Evolutionary conservation across 2,329 filamentous ascomycete genomes (phyloP), one percentile per base, ranked within the genome.

Genomic region (Fusarium sp.): DNA sequence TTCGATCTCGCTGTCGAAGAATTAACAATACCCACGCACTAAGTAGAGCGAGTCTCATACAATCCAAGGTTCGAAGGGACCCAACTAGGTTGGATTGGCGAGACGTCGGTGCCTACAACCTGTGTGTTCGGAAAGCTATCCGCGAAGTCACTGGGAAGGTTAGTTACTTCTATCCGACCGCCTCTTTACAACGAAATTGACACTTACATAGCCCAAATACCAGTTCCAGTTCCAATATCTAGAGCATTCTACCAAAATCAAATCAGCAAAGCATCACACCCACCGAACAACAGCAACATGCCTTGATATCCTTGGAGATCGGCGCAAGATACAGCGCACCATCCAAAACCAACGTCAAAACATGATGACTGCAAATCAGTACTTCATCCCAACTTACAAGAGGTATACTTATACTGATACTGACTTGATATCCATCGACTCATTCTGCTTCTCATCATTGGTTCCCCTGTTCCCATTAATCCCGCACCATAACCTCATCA

Each of bases 351-450:
- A 69, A 42, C 0, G 67, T 69, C 21, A 70, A 31, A 10, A 65
- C 66, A 23, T 70, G 67, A 6, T 70, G 66, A 3, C 67, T 69
- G 4, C 1, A 11, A 1, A 20, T 69, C 4, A 70, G 62, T 2
- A 6, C 4, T 40, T 13, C 11, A 23, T 4, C 13, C 3, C 3
- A 2, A 1, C 0, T 1, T 7, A 0, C 0, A 3, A 0, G 9
- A 1, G 1, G 0, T 6, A 3, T 1, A n/a, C n/a, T n/a, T n/a
- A n/a, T n/a, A n/a, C n/a, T n/a, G n/a, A n/a, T n/a, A 9, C 63
- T 39, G 1, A 69, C 66, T 69, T 66, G 17, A 70, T 69, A 2
- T 69, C 66, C 67, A 70, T 70, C 1, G 67, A 70, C 10, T 70
- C 66, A 5, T 64, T 69, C 17, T 70, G 67, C 2, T 52, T 56